Evolutionary conservation across 2,329 filamentous ascomycete genomes (phyloP), one percentile per base, ranked within the genome.

Genomic region (Hymenotorrendiella dingleyae): DNA sequence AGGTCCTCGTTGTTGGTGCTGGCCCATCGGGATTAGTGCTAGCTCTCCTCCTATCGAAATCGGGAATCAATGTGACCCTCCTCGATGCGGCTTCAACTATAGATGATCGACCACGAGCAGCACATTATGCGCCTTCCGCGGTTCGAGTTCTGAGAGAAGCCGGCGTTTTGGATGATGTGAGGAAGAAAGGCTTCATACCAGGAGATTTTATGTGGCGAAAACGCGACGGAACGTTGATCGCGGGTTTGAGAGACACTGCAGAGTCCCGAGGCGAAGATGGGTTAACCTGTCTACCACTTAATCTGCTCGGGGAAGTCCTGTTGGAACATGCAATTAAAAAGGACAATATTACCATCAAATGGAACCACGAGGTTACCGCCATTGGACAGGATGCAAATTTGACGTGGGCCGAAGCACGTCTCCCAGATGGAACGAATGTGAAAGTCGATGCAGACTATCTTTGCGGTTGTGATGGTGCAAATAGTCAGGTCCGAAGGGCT

Each of bases 41-140:
- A n/a, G 67, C 65, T 11, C 64, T 78, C 3, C 66, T 79, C 2
- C 68, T 80, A 6, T 67, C 73, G 16, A 69, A 72, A 50, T 20
- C 44, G 2, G 66, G 68, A 33, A 74, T 80, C 46, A 62, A 67
- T 22, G 70, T 74, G 32, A 70, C 70, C 19, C 65, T 80, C 17
- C 64, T 82, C 40, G 79, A 84, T 53, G 71, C 71, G 3, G 67
- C 71, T 2, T 57, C 67, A 20, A 64, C 71, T 41, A 66, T 82
- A 34, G 75, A 80, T 62, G 66, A 72, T 44, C 75, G 76, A 44
- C 79, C 79, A 0, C 74, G 79, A 21, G 79, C 79, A 11, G 74
- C 78, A 3, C 76, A 81, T 59, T 82, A 81, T 56, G 75, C 73
- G 3, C 67, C 74, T 0, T 69, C 76, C 1, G 77, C 76, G 1